phyloP scores from a whole-genome alignment of 2,329 filamentous ascomycete genomes.

The Paracamarosporium sp. region DNA sequence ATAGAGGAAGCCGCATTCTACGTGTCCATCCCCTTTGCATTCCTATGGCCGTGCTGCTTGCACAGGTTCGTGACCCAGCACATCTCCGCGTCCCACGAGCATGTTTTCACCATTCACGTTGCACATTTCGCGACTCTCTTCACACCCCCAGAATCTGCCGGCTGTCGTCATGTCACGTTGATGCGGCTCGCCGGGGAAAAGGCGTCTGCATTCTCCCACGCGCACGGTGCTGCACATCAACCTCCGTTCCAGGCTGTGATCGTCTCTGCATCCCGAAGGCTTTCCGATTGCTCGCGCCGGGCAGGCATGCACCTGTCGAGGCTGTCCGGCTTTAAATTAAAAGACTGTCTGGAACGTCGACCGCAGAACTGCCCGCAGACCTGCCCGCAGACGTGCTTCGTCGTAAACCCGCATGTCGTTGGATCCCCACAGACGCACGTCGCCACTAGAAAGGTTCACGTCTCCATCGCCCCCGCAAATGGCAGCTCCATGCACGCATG shows the following conservation, averaged over 20 bases:
- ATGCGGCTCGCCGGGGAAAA: slow-evolving; percentile 6
- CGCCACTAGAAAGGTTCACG: slow-evolving; percentile 8
- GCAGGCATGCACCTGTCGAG: not conserved
- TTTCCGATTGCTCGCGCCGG: slow-evolving; percentile 8
- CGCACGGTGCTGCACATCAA: slow-evolving; percentile 1
- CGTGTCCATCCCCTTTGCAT: not conserved
- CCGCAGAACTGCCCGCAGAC: too few species aligned
- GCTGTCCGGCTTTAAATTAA: too few species aligned
- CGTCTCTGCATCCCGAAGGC: slow-evolving; percentile 2
- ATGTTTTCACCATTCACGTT: slow-evolving; percentile 10
- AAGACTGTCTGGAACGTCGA: too few species aligned
- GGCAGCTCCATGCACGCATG: not conserved
- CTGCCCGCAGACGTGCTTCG: too few species aligned
- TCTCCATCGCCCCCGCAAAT: slow-evolving; percentile 4
- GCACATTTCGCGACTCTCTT: slow-evolving; percentile 3
- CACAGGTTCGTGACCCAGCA: not conserved
- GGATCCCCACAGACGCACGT: not conserved
- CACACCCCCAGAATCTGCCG: not conserved
- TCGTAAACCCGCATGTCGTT: not conserved
- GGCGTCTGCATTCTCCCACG: not conserved
- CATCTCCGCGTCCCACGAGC: not conserved
- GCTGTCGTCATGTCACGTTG: not conserved
- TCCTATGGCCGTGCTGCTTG: not conserved
- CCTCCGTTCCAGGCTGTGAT: slow-evolving; percentile 13
- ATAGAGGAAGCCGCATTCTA: not conserved